Conservation (phyloP, 495 filamentous ascomycete genomes). For the Clohesyomyces aquaticus region DNA sequence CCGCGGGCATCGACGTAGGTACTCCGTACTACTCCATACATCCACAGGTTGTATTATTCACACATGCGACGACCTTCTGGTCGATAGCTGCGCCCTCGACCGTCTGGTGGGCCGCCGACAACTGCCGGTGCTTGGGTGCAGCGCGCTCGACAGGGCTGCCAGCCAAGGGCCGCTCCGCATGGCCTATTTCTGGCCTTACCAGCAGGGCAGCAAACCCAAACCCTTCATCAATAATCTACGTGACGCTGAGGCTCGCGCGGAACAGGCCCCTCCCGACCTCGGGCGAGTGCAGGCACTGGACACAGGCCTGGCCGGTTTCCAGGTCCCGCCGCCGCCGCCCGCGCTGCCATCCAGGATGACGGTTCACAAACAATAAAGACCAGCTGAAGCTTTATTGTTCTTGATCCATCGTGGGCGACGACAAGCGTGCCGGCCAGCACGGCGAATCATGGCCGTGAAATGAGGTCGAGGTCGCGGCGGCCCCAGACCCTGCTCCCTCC, state of each 20-base stretch:
- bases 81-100: not conserved
- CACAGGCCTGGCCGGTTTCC: slow-evolving; percentile 2
- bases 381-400: slow-evolving; percentile 8
- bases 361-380: slow-evolving; percentile 26
- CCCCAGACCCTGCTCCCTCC: slow-evolving; percentile 5
- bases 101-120: too few relatives aligned
- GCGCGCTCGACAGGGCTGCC: too few relatives aligned
- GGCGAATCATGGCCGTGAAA: slow-evolving; percentile 19
- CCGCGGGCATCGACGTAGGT: not conserved
- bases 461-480: slow-evolving; percentile 5
- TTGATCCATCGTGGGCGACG: not conserved
- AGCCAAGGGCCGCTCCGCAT: too few relatives aligned
- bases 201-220: not conserved
- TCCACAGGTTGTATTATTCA: too few relatives aligned
- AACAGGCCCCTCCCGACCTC: slow-evolving; percentile 24
- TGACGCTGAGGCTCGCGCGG: slow-evolving; percentile 24
- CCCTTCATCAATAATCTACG: not conserved
- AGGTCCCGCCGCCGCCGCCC: not conserved
- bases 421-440: slow-evolving; percentile 6
- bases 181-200: slow-evolving; percentile 2
- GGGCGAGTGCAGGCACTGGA: too few relatives aligned
- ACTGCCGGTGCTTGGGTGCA: too few relatives aligned
- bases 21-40: too few relatives aligned
- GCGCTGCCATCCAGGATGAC: slow-evolving; percentile 16
- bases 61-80: not conserved